Base-by-base conservation (phyloP, 2,329 filamentous ascomycete species). In the Talaromyces albobiverticillius region DNA sequence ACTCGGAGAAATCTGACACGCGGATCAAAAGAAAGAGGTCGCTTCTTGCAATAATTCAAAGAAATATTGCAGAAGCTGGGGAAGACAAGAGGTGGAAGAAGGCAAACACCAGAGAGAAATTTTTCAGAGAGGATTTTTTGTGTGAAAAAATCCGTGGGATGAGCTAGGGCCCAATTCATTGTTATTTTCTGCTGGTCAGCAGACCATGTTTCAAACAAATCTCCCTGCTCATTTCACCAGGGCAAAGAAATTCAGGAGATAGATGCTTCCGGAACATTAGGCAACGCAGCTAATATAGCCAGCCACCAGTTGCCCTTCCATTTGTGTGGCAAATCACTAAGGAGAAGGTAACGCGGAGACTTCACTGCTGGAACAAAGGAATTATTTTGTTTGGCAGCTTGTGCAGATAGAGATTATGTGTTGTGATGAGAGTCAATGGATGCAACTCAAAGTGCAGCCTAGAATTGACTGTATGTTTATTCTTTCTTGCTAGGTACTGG, bases 261-360 rank as follows among this genome's bases (percentile, higher is more conserved):
- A 43, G 48, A 34, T 22, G 38, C 11, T 34, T 51, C 48, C 48
- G 48, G 48, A 51, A 16, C 40, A 43, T 34, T 25, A 50, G 48
- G 36, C 18, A 22, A 16, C 18, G 36, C 32, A 16, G 3, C 4
- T 18, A 41, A n/a, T n/a, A n/a, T n/a, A n/a, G n/a, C n/a, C 26
- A 31, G 22, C 34, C 46, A 26, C 16, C 25, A 41, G 25, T 50
- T 23, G 31, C 16, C 13, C 38, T 43, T 23, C n/a, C 18, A 32
- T 51, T 51, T 25, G 48, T 23, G 26, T 23, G 48, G 38, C 25
- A 22, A 50, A 50, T 41, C 18, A 29, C 16, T 20, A 22, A 32
- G 41, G 42, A 49, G 4, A 49, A 23, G 22, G 32, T 40, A 50
- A 50, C 34, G 45, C 23, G n/a, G n/a, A n/a, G 25, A 5, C 14